Percentiles rank a stretch among this genome's conserved stretches.
phyloP scores from a whole-genome alignment of 1,284 basidiomycete species.

The Cryptococcus neoformans region DNA sequence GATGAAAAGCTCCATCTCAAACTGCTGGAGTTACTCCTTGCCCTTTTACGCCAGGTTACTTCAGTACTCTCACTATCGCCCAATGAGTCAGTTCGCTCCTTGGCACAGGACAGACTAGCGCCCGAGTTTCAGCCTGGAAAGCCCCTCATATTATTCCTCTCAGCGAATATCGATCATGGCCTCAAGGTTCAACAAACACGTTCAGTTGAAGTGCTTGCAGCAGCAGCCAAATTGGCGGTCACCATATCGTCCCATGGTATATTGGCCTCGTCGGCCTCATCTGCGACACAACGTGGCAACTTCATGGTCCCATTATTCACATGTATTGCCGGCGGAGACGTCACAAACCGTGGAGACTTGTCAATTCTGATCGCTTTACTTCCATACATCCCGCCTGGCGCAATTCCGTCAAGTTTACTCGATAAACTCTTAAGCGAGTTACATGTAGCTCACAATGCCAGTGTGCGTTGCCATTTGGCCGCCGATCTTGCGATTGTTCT shows the following conservation, averaged over 20 bases:
- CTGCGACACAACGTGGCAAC: background rate
- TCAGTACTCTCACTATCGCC: background rate
- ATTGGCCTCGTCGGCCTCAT: constrained; percentile 9
- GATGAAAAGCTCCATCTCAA: constrained; percentile 8
- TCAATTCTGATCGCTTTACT: constrained; percentile 20
- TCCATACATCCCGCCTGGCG: constrained; percentile 15
- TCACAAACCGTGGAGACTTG: constrained; percentile 17
- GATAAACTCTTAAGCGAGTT: constrained; percentile 23
- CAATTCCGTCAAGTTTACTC: constrained; percentile 18
- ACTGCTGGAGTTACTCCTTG: constrained; percentile 26
- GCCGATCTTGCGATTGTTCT: constrained; percentile 14
- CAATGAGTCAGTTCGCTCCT: background rate
- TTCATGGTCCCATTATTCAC: constrained; percentile 30
- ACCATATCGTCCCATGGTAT: background rate
- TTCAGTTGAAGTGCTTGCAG: constrained; percentile 24
- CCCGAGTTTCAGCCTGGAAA: constrained; percentile 19
- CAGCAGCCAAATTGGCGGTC: constrained; percentile 13
- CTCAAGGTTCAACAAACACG: constrained; percentile 24
- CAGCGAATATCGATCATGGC: constrained; percentile 19
- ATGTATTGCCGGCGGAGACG: constrained; percentile 7
- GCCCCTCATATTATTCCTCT: constrained; percentile 12
- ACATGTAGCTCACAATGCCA: constrained; percentile 17
- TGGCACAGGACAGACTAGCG: constrained; percentile 3
- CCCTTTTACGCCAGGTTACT: constrained; percentile 23
- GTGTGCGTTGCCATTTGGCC: constrained; percentile 24